These are phyloP conservation scores for Wickerhamiella musiphila DNA, from an alignment of 805 yeast genomes.

Conservation along the genomic window DNA sequence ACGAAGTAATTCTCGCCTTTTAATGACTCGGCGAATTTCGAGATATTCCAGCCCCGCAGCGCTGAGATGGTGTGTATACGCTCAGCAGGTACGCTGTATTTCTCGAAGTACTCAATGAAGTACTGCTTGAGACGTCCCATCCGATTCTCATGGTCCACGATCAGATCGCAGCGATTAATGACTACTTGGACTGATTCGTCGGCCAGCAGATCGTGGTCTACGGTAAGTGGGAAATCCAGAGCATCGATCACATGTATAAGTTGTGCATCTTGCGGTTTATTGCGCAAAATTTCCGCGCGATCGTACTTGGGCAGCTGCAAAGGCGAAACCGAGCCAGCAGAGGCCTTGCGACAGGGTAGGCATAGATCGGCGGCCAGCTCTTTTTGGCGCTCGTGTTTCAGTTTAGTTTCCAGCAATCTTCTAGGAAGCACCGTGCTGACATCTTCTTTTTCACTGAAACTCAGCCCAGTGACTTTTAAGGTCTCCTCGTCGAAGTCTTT, in stretches of 20 bases:
- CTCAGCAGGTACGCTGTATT: slow-evolving; percentile 21
- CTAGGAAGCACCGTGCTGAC: no score
- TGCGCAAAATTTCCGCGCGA: slow-evolving; percentile 11
- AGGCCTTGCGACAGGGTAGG: slow-evolving; percentile 2
- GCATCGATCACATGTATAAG: slow-evolving; percentile 48
- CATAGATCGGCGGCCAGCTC: no score
- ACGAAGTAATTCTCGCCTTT: slow-evolving; percentile 30
- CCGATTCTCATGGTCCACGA: slow-evolving; percentile 20
- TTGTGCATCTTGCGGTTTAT: slow-evolving; percentile 30
- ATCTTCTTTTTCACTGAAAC: no score
- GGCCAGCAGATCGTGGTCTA: background rate
- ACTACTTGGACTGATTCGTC: slow-evolving; percentile 16
- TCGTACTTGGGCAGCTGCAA: slow-evolving; percentile 3
- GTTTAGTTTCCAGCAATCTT: background rate
- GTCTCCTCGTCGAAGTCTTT: no score
- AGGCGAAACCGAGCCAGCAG: background rate
- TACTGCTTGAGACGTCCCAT: slow-evolving; percentile 16
- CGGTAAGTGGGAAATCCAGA: slow-evolving; percentile 44
- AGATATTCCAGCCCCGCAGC: slow-evolving; percentile 34
- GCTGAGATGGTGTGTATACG: slow-evolving; percentile 37
- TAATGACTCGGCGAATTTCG: slow-evolving; percentile 24
- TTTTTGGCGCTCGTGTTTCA: background rate
- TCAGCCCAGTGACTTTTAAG: no score
- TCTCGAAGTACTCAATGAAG: slow-evolving; percentile 21
- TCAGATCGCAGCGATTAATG: slow-evolving; percentile 28